Evolutionary conservation across 2,329 filamentous ascomycete genomes (phyloP).

Genomic region (Cordyceps militaris): DNA sequence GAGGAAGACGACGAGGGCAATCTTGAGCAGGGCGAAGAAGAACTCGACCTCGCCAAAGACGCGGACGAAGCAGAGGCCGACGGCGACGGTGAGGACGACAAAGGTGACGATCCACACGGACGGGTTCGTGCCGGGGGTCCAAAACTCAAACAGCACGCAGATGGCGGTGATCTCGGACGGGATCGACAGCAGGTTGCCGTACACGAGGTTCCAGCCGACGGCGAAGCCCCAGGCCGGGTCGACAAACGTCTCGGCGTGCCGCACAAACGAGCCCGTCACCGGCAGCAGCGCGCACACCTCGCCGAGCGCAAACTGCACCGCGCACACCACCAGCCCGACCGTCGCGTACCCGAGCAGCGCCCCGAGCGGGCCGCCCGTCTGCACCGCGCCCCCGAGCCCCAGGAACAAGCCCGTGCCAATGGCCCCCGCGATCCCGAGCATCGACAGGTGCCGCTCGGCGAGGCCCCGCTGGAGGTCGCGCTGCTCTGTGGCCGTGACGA

Average conservation of each 20-base stretch:
- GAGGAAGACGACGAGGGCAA: slow-evolving; percentile 54
- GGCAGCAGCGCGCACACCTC: slow-evolving; percentile 55
- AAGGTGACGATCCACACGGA: slow-evolving; percentile 44
- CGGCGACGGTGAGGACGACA: slow-evolving; percentile 45
- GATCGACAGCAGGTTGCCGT: slow-evolving; percentile 47
- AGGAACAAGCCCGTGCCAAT: slow-evolving; percentile 57
- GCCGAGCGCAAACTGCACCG: slow-evolving; percentile 52
- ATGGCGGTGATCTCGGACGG: slow-evolving; percentile 57
- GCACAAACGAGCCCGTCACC: slow-evolving; percentile 56
- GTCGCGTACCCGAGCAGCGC: slow-evolving; percentile 47
- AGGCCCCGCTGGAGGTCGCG: slow-evolving; percentile 42
- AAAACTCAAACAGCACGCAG: slow-evolving; percentile 55
- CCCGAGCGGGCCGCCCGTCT: slow-evolving; percentile 41
- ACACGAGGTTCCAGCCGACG: slow-evolving; percentile 48
- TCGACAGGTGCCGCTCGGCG: slow-evolving; percentile 46
- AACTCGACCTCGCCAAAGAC: slow-evolving; percentile 55
- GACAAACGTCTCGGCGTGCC: slow-evolving; percentile 53
- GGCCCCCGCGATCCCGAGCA: slow-evolving; percentile 55
- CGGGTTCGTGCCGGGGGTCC: slow-evolving; percentile 51
- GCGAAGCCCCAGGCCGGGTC: slow-evolving; percentile 54
- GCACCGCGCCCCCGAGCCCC: slow-evolving; percentile 47
- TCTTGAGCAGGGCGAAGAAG: slow-evolving; percentile 46
- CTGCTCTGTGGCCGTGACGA: slow-evolving; percentile 42
- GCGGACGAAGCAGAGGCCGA: slow-evolving; percentile 51
- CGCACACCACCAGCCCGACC: slow-evolving; percentile 48